Conservation (phyloP, 2,329 filamentous ascomycete species). For the Fusarium robinianum region DNA sequence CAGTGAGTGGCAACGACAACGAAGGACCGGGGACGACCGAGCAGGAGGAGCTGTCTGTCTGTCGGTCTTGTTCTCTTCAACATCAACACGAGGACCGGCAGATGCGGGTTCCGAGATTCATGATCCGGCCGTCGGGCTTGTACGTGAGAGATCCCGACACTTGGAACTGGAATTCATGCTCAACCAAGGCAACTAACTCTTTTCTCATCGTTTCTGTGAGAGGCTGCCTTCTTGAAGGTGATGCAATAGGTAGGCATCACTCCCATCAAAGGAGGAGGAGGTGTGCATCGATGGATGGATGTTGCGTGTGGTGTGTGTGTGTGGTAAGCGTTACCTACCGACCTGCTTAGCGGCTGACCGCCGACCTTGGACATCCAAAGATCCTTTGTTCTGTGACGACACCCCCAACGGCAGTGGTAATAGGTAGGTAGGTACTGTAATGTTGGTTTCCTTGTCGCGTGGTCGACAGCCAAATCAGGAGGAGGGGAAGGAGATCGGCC, state of each 20-base stretch:
- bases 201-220: slow-evolving; percentile 5
- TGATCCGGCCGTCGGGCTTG: too few relatives aligned
- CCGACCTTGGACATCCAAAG: too few relatives aligned
- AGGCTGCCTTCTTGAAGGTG: slow-evolving; percentile 8
- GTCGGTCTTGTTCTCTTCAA: background rate
- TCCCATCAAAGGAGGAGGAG: too few relatives aligned
- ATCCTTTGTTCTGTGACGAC: slow-evolving; percentile 22
- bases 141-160: background rate
- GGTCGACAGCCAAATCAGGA: slow-evolving; percentile 31
- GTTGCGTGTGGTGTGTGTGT: too few relatives aligned
- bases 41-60: too few relatives aligned
- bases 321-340: too few relatives aligned
- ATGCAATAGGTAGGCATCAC: too few relatives aligned
- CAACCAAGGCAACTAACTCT: slow-evolving; percentile 24
- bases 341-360: too few relatives aligned
- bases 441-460: slow-evolving; percentile 23
- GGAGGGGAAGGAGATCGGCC: slow-evolving; percentile 19
- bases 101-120: slow-evolving; percentile 7
- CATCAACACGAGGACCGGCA: background rate
- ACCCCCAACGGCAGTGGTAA: slow-evolving; percentile 6
- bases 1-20: slow-evolving; percentile 20
- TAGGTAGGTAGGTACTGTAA: slow-evolving; percentile 1
- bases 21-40: background rate
- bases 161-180: slow-evolving; percentile 2
- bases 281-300: too few relatives aligned